Percentiles rank a stretch among this genome's conserved stretches.
Evolutionary conservation across 768 basidiomycete genomes (phyloP).

Genomic region (Pholiota microspora): DNA sequence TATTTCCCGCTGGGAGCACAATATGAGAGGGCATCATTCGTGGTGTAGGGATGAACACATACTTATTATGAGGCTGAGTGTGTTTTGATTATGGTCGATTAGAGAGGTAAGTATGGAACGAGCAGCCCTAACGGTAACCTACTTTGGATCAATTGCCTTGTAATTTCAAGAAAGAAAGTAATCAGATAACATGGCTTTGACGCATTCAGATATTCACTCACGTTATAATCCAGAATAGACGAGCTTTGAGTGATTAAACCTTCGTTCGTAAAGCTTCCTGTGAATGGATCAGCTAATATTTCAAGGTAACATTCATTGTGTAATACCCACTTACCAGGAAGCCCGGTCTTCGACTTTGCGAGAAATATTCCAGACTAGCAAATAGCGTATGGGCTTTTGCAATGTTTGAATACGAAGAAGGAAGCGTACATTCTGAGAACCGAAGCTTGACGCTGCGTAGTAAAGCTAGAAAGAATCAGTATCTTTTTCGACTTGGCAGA

Average conservation of each 20-base stretch:
- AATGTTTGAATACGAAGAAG: neutral
- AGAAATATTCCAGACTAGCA: conserved; percentile 50
- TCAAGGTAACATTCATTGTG: neutral
- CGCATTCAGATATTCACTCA: too few relatives aligned
- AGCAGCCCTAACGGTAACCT: conserved; percentile 11
- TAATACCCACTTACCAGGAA: conserved; percentile 28
- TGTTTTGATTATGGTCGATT: neutral
- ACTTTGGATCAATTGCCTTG: conserved; percentile 57
- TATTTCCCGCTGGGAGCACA: conserved; percentile 34
- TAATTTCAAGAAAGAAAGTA: too few relatives aligned
- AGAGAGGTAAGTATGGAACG: neutral
- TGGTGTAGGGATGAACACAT: neutral
- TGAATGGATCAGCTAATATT: neutral
- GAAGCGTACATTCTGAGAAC: conserved; percentile 39
- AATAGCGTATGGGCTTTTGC: neutral
- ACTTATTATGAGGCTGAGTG: conserved; percentile 29
- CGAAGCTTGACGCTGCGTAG: conserved; percentile 53
- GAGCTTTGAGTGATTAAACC: conserved; percentile 44
- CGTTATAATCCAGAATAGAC: conserved; percentile 36
- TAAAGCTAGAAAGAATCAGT: too few relatives aligned
- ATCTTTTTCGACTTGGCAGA: neutral
- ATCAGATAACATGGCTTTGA: too few relatives aligned
- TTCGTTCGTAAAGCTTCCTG: conserved; percentile 40
- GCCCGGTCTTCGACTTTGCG: conserved; percentile 45
- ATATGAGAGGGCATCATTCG: neutral